Base-by-base conservation (phyloP, 495 filamentous ascomycete species). In the Lasiosphaeria hispida region DNA sequence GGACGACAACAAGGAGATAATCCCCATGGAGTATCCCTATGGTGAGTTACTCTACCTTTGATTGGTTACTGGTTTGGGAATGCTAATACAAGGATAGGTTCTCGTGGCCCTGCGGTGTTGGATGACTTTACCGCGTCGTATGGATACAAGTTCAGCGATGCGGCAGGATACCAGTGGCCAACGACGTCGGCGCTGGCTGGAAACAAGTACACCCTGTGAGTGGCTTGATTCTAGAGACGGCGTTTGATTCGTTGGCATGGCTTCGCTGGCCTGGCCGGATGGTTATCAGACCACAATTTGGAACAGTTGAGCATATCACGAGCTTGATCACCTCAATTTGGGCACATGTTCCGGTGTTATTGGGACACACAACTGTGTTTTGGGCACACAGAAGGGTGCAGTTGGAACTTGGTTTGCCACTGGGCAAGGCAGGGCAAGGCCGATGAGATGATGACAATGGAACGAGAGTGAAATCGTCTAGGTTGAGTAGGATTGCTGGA, bases 21-120 rank as follows among this genome's bases (percentile, higher is more conserved):
- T 96, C 60, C 95, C 95, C 33, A 99, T 99, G 95, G 95, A 97
- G 72, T 99, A 99, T 78, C 93, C 95, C 48, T 99, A 99, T 74
- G 95, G 94, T 96, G 75, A 75, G 91, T 76, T 23, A 15, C n/a
- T 19, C 17, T 3, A n/a, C n/a, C n/a, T n/a, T 11, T 6, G 14
- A 14, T 14, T 3, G 9, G 8, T n/a, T 45, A 23, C 42, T 4
- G 10, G 6, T 23, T 33, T 23, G 33, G 18, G 30, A 23, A 14
- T 19, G 10, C 36, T 35, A 14, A 30, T 55, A n/a, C 47, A 30
- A 19, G 0, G 13, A 37, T 17, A 55, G 94, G 95, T 58, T 97
- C 95, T 52, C 92, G 95, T 64, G 95, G 95, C 61, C 95, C 95
- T 23, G 89, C 92, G 41, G 92, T 99, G 40, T 81, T 99, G 56